A percentile compares a stretch with the other conserved stretches of the same genome.
These are phyloP conservation scores for Artemisia tridentata DNA, from an alignment of 129 eudicot genomes.

Conservation along the genomic window DNA sequence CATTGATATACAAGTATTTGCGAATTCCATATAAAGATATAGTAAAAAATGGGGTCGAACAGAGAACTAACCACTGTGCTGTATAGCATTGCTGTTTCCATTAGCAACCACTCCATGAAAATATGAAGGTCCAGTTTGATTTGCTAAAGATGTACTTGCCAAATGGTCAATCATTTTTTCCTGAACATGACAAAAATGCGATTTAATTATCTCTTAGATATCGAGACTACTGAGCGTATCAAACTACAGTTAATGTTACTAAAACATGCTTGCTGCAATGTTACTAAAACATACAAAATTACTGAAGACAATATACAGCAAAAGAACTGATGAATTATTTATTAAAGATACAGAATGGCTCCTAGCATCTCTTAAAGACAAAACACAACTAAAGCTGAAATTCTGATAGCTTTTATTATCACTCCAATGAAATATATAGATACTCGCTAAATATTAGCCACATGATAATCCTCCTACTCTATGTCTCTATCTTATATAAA, in stretches of 20 bases:
- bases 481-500: neutral
- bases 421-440: no score
- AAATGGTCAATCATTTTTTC: constrained; percentile 50
- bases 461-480: no score
- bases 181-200: constrained; percentile 40
- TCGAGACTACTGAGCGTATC: neutral
- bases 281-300: no score
- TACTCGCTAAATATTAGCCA: no score
- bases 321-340: no score
- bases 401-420: no score
- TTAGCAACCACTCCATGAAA: constrained; percentile 39
- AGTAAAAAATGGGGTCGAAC: constrained; percentile 11
- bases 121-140: constrained; percentile 40
- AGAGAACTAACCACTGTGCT: constrained; percentile 47
- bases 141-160: constrained; percentile 47
- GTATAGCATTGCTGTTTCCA: constrained; percentile 38
- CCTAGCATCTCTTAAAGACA: no score
- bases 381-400: no score
- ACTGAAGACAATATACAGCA: no score
- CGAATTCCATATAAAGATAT: constrained; percentile 4
- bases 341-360: no score
- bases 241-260: neutral
- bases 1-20: constrained; percentile 5
- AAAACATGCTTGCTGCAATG: no score
- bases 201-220: neutral